These are phyloP conservation scores for Cercospora nicotianae DNA, from an alignment of 2,329 filamentous ascomycete genomes.

Conservation along the genomic window DNA sequence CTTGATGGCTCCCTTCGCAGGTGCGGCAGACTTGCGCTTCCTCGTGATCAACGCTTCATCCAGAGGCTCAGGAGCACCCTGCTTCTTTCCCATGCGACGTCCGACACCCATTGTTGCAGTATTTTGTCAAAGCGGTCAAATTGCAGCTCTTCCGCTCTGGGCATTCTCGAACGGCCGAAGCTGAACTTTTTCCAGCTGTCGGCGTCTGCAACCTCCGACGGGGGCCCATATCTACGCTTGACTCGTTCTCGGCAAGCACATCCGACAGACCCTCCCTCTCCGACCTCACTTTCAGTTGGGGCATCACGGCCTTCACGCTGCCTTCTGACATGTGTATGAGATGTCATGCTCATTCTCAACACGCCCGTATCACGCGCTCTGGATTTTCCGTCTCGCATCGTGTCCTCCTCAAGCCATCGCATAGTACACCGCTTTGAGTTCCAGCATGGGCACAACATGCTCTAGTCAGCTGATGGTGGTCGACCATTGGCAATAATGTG, in stretches of 20 bases:
- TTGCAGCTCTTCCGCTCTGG: background rate
- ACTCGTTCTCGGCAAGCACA: background rate
- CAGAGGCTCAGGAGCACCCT: conserved; percentile 79
- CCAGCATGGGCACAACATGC: background rate
- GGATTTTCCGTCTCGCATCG: too few species aligned
- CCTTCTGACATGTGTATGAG: background rate
- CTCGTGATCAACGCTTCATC: conserved; percentile 73
- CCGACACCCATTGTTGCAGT: conserved; percentile 25
- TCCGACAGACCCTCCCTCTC: background rate
- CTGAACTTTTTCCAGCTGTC: conserved; percentile 10
- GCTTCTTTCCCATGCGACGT: conserved; percentile 60
- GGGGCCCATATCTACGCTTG: background rate
- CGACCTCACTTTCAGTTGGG: background rate
- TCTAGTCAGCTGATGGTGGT: background rate
- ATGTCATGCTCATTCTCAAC: background rate
- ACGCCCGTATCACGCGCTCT: background rate
- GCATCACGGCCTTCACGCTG: background rate
- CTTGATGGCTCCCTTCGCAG: conserved; percentile 58
- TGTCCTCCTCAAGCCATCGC: too few species aligned
- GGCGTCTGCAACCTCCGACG: background rate
- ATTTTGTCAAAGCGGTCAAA: background rate
- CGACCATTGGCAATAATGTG: background rate
- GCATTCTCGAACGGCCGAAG: background rate
- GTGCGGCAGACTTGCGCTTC: conserved; percentile 76
- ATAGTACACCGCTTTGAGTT: background rate